Conservation (phyloP, 2,329 filamentous ascomycete species). For the Lasiodiplodia gonubiensis region DNA sequence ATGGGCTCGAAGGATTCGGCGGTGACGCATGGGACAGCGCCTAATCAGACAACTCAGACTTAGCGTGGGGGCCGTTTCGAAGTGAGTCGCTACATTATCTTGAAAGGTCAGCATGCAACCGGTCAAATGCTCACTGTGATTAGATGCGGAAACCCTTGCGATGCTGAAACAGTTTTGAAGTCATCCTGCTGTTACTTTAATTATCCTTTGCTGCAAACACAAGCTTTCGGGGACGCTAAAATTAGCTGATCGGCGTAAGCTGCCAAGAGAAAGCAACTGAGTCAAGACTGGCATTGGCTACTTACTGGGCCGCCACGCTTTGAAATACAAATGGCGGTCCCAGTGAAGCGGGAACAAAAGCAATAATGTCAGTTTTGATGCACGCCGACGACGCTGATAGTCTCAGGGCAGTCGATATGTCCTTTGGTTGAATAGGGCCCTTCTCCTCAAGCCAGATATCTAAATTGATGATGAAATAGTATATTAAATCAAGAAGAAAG, state of each 20-base stretch:
- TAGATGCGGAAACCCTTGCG: neutral
- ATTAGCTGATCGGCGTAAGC: conserved; percentile 7
- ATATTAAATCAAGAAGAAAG: too few species aligned
- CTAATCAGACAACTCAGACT: neutral
- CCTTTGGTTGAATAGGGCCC: too few species aligned
- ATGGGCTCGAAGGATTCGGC: neutral
- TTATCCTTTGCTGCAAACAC: neutral
- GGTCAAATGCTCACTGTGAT: neutral
- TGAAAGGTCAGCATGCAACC: neutral
- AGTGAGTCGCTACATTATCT: neutral
- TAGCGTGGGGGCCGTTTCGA: conserved; percentile 4
- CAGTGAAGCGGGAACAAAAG: too few species aligned
- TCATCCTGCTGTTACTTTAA: neutral
- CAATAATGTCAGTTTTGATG: neutral
- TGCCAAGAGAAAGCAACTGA: neutral
- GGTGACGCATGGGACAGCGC: neutral
- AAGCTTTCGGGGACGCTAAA: neutral
- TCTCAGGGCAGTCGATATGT: too few species aligned
- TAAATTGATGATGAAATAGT: too few species aligned
- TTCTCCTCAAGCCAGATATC: too few species aligned
- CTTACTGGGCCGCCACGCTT: neutral
- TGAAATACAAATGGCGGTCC: neutral
- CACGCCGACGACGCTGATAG: too few species aligned
- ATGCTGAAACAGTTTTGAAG: neutral
- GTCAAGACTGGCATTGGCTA: neutral